Percentiles rank a stretch among this genome's conserved stretches.
These are phyloP conservation scores for Sporopachydermia lactativora DNA, from an alignment of 805 yeast genomes.

Conservation along the genomic window DNA sequence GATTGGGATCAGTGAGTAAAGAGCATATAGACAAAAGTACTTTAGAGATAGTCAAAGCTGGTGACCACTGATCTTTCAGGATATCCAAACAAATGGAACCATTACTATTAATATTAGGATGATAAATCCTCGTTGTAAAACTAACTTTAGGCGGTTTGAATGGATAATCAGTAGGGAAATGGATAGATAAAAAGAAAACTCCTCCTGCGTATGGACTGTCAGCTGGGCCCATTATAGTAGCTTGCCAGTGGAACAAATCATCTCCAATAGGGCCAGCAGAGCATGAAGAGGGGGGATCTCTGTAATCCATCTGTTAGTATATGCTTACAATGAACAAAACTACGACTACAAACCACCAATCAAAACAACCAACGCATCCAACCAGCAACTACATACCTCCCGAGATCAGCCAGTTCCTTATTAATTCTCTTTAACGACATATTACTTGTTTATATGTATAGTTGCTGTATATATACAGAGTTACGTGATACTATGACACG, in stretches of 20 bases:
- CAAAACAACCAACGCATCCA: slow-evolving; percentile 2
- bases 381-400: slow-evolving; percentile 48
- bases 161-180: slow-evolving; percentile 98
- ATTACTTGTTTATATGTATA: slow-evolving; percentile 4
- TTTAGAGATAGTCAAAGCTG: slow-evolving; percentile 92
- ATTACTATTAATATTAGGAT: slow-evolving; percentile 90
- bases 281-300: slow-evolving; percentile 98
- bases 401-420: slow-evolving; percentile 90
- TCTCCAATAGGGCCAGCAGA: slow-evolving; percentile 99
- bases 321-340: not conserved
- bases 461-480: too few species aligned
- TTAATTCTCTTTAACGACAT: slow-evolving; percentile 94
- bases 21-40: slow-evolving; percentile 92
- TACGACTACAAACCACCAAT: slow-evolving; percentile 1
- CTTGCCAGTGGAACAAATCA: slow-evolving; percentile 98
- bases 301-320: slow-evolving; percentile 17
- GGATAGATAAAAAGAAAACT: slow-evolving; percentile 89
- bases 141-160: slow-evolving; percentile 91
- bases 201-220: slow-evolving; percentile 85
- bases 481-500: too few species aligned
- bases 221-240: slow-evolving; percentile 97
- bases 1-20: slow-evolving; percentile 92
- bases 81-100: slow-evolving; percentile 96
- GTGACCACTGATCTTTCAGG: slow-evolving; percentile 97
- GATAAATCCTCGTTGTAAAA: slow-evolving; percentile 92